Conservation (phyloP, 2,329 filamentous ascomycete species). For the Aspergillus neoniger region DNA sequence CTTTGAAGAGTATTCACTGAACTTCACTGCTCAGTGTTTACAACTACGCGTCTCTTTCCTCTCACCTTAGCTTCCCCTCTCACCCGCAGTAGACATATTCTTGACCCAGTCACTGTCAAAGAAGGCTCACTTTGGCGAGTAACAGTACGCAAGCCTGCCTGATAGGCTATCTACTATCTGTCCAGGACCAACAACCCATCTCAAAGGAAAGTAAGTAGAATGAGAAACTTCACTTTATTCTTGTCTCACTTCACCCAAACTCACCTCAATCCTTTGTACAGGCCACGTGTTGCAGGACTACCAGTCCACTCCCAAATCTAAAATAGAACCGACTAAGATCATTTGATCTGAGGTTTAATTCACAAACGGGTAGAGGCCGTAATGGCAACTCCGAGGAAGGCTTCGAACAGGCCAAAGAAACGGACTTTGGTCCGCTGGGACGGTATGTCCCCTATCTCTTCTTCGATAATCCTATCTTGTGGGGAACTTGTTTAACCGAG, state of each 20-base stretch:
- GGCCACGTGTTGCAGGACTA: background rate
- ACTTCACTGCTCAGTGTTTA: no score
- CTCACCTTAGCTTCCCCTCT: no score
- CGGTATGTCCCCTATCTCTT: constrained; percentile 32
- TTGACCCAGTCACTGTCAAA: background rate
- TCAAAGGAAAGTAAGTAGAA: background rate
- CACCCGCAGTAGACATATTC: no score
- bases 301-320: background rate
- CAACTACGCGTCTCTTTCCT: no score
- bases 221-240: background rate
- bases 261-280: background rate
- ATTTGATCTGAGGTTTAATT: background rate
- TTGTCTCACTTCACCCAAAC: background rate
- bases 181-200: background rate
- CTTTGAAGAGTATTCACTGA: no score
- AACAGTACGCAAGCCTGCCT: background rate
- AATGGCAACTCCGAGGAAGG: constrained; percentile 14
- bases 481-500: background rate
- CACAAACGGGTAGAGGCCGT: background rate
- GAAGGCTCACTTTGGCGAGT: background rate
- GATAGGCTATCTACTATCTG: background rate
- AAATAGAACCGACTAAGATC: background rate
- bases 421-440: constrained; percentile 47
- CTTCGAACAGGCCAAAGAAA: constrained; percentile 32
- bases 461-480: background rate